Percentiles rank a stretch among this genome's conserved stretches.
Evolutionary conservation across 148 eudicot genomes (phyloP).

Genomic region (Cornus florida): DNA sequence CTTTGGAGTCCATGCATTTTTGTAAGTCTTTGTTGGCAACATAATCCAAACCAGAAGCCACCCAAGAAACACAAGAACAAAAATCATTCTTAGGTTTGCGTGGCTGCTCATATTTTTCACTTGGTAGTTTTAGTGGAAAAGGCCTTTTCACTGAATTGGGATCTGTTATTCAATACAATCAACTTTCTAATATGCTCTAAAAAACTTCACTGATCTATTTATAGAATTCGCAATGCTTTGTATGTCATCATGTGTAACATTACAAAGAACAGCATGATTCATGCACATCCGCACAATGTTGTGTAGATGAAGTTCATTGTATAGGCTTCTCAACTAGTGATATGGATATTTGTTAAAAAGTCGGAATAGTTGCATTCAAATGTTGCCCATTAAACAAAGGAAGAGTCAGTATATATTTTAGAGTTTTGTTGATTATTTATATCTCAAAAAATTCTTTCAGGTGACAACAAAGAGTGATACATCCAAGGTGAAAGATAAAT

Average conservation of each 20-base stretch:
- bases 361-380: too few relatives aligned
- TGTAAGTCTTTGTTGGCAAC: constrained; percentile 53
- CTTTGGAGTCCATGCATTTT: constrained; percentile 45
- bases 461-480: too few relatives aligned
- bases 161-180: neutral
- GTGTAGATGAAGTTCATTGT: too few relatives aligned
- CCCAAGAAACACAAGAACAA: constrained; percentile 43
- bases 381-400: too few relatives aligned
- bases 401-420: too few relatives aligned
- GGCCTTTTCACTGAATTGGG: neutral
- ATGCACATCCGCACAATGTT: neutral
- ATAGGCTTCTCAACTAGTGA: too few relatives aligned
- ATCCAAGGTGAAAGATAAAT: too few relatives aligned
- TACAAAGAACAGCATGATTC: neutral
- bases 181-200: neutral
- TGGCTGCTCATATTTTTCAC: constrained; percentile 18
- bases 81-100: constrained; percentile 24
- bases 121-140: too few relatives aligned
- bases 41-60: constrained; percentile 65
- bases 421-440: too few relatives aligned
- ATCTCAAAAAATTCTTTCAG: too few relatives aligned
- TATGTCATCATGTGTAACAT: neutral
- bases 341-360: too few relatives aligned
- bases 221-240: neutral
- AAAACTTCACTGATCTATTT: neutral